A percentile compares a stretch with the other conserved stretches of the same genome.
Evolutionary conservation across 768 basidiomycete genomes (phyloP).

Genomic region (Hypsizygus marmoreus): DNA sequence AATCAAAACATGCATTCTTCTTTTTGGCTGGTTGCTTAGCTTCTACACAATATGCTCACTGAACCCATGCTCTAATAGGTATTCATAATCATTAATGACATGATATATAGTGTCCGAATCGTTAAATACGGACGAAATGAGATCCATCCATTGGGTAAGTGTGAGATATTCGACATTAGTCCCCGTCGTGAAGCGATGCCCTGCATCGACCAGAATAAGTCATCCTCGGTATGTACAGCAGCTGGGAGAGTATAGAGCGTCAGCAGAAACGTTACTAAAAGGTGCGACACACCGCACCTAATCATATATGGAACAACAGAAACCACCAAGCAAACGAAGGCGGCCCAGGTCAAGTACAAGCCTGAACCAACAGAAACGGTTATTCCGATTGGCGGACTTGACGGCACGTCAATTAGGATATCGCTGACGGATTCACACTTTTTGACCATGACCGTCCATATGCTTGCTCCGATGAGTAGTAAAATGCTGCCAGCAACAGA

Average conservation of each 20-base stretch:
- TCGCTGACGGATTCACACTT: conserved; percentile 62
- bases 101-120: neutral
- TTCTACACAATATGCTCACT: no score
- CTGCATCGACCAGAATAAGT: conserved; percentile 21
- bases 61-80: no score
- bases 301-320: conserved; percentile 78
- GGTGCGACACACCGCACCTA: conserved; percentile 48
- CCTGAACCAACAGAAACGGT: conserved; percentile 61
- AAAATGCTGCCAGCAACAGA: conserved; percentile 62
- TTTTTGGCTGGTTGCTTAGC: no score
- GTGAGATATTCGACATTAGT: conserved; percentile 1
- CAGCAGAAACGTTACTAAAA: neutral
- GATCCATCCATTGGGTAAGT: conserved; percentile 7
- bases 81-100: neutral
- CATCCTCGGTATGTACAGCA: conserved; percentile 82
- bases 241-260: conserved; percentile 35
- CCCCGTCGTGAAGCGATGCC: conserved; percentile 16
- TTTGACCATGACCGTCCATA: conserved; percentile 79
- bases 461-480: conserved; percentile 66
- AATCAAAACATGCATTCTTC: no score
- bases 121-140: conserved; percentile 1
- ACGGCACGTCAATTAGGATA: conserved; percentile 39
- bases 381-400: conserved; percentile 56
- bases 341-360: conserved; percentile 71
- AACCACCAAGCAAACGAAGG: conserved; percentile 64